Percentiles rank a stretch among this genome's conserved stretches.
phyloP scores from a whole-genome alignment of 345 rosid species.

The Eucalyptus caleyi region DNA sequence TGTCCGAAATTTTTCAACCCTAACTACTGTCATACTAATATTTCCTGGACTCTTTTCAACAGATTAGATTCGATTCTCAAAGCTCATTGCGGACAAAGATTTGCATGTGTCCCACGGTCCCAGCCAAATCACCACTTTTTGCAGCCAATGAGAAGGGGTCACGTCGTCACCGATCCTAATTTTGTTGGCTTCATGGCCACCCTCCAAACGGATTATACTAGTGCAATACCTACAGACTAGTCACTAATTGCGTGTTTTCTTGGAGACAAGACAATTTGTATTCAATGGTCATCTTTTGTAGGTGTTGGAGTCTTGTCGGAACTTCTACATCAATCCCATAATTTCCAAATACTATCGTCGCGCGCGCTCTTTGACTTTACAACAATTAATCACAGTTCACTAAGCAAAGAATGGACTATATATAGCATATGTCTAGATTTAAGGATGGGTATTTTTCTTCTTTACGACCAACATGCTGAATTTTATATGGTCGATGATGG shows the following conservation, averaged over 20 bases:
- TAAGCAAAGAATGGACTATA: background rate
- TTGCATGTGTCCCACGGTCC: background rate
- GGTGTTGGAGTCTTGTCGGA: background rate
- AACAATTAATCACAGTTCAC: background rate
- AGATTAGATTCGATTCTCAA: background rate
- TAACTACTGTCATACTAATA: background rate
- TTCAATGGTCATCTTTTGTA: background rate
- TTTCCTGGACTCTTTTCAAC: background rate
- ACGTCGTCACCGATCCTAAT: background rate
- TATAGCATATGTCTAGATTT: background rate
- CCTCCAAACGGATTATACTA: background rate
- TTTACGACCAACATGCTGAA: background rate
- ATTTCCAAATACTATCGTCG: background rate
- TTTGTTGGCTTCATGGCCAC: background rate
- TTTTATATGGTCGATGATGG: background rate
- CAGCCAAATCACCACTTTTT: background rate
- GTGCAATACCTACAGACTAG: background rate
- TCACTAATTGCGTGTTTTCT: background rate
- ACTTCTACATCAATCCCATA: background rate
- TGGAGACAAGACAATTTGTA: background rate
- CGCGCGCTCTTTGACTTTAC: background rate
- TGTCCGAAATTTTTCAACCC: background rate
- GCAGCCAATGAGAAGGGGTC: background rate
- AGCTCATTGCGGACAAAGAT: background rate
- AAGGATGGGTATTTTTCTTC: background rate